Conservation (phyloP, 352 stramenopile genomes). For the Phytophthora foliorum region DNA sequence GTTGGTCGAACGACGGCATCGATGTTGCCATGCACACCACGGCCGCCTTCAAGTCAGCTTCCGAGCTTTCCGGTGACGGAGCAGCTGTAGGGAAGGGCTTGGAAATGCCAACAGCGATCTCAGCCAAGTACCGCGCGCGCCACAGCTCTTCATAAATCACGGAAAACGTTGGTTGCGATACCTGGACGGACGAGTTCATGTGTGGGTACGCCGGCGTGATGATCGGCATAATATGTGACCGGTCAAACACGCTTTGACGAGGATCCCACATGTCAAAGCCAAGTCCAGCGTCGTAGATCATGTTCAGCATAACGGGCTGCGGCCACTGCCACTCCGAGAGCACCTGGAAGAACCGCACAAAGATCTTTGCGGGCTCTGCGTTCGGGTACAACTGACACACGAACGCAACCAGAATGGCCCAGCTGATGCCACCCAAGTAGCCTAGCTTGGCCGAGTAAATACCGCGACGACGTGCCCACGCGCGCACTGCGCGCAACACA, state of each 20-base stretch:
- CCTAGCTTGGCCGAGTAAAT: constrained; percentile 98
- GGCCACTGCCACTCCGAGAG: constrained; percentile 89
- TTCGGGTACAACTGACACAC: constrained; percentile 93
- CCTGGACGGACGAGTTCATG: constrained; percentile 99
- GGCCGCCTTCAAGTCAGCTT: constrained; percentile 45
- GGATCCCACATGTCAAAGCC: constrained; percentile 93
- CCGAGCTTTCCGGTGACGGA: constrained; percentile 31
- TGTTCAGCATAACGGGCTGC: constrained; percentile 86
- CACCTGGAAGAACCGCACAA: constrained; percentile 88
- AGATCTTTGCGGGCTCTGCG: constrained; percentile 73
- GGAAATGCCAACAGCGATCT: constrained; percentile 65
- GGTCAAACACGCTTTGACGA: constrained; percentile 86
- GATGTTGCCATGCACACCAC: constrained; percentile 51
- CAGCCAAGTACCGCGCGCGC: constrained; percentile 75
- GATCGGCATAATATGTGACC: constrained; percentile 97
- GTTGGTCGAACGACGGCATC: constrained; percentile 37
- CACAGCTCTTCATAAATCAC: constrained; percentile 95
- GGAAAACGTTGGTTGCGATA: constrained; percentile 93
- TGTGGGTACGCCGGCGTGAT: constrained; percentile 98
- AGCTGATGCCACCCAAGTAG: constrained; percentile 98
- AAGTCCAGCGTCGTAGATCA: constrained; percentile 84
- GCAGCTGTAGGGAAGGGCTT: constrained; percentile 43
- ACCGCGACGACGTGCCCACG: constrained; percentile 89
- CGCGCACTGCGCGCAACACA: constrained; percentile 74
- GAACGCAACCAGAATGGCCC: constrained; percentile 97